A percentile compares a stretch with the other conserved stretches of the same genome.
phyloP scores from a whole-genome alignment of 768 basidiomycete genomes.

The Dendrothele bispora region DNA sequence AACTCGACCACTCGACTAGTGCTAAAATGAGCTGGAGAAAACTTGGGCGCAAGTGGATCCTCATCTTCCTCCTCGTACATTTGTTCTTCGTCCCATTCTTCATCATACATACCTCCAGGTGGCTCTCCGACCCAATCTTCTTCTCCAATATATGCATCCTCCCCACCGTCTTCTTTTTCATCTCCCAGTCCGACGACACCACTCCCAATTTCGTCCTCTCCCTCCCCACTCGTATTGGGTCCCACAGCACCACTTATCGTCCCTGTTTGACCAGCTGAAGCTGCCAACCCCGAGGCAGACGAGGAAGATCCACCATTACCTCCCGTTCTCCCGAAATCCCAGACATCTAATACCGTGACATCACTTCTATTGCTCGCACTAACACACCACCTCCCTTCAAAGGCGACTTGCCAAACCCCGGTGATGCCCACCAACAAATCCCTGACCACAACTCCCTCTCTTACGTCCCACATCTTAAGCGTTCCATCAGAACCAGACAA shows the following conservation, averaged over 20 bases:
- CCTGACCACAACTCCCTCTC: slow-evolving; percentile 80
- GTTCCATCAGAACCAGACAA: slow-evolving; percentile 94
- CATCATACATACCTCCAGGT: slow-evolving; percentile 73
- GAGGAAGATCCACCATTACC: too few species aligned
- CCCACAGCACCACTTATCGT: slow-evolving; percentile 36
- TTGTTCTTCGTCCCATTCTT: slow-evolving; percentile 55
- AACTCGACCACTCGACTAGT: too few species aligned
- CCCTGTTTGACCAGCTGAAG: too few species aligned
- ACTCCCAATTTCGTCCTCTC: slow-evolving; percentile 1
- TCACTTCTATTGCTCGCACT: slow-evolving; percentile 86
- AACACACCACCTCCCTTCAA: slow-evolving; percentile 92
- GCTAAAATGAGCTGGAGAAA: too few species aligned
- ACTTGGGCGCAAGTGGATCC: too few species aligned
- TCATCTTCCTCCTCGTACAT: slow-evolving; percentile 53
- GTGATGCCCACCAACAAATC: slow-evolving; percentile 90
- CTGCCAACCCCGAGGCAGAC: too few species aligned
- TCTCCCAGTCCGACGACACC: neutral
- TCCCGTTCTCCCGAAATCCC: slow-evolving; percentile 77
- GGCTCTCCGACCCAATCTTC: slow-evolving; percentile 86
- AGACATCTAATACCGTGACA: slow-evolving; percentile 80
- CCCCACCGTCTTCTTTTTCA: slow-evolving; percentile 12
- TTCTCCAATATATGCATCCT: slow-evolving; percentile 30
- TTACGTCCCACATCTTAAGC: slow-evolving; percentile 96
- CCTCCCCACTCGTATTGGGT: neutral
- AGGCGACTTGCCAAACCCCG: slow-evolving; percentile 97